Evolutionary conservation across 1,284 basidiomycete species (phyloP).

Genomic region (Mixia osmundae): DNA sequence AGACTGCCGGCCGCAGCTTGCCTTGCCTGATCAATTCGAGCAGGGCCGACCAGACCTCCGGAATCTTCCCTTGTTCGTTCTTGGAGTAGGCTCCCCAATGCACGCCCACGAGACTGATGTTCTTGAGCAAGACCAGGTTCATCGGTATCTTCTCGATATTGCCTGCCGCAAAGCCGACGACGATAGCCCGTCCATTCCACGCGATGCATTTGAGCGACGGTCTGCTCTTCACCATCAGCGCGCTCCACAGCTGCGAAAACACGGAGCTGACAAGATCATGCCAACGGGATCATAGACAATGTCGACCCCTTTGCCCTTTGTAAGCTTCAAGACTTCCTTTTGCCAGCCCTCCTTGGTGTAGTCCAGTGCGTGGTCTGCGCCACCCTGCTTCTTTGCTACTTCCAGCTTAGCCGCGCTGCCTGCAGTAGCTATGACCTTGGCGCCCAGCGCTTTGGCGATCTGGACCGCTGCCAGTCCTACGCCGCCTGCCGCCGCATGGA

Average conservation of each 20-base stretch:
- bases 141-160: conserved; percentile 75
- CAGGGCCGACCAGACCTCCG: conserved; percentile 48
- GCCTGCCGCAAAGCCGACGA: conserved; percentile 64
- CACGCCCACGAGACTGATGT: conserved; percentile 53
- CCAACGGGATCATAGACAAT: conserved; percentile 9
- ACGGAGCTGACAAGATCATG: conserved; percentile 7
- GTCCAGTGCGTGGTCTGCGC: conserved; percentile 24
- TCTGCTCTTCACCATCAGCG: conserved; percentile 42
- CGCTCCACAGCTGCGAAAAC: conserved; percentile 36
- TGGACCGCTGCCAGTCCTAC: conserved; percentile 81
- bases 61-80: conserved; percentile 40
- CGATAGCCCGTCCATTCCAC: conserved; percentile 74
- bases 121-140: conserved; percentile 70
- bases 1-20: conserved; percentile 45
- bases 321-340: conserved; percentile 35
- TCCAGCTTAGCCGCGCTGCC: conserved; percentile 24
- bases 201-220: conserved; percentile 67
- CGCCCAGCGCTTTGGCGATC: conserved; percentile 40
- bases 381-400: conserved; percentile 23
- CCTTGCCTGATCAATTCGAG: conserved; percentile 45
- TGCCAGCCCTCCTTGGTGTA: conserved; percentile 23
- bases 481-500: conserved; percentile 30
- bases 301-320: conserved; percentile 50
- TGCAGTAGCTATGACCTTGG: conserved; percentile 27
- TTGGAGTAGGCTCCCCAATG: conserved; percentile 30